phyloP scores from a whole-genome alignment of 2,329 filamentous ascomycete genomes.

The Pseudogymnoascus sp. region DNA sequence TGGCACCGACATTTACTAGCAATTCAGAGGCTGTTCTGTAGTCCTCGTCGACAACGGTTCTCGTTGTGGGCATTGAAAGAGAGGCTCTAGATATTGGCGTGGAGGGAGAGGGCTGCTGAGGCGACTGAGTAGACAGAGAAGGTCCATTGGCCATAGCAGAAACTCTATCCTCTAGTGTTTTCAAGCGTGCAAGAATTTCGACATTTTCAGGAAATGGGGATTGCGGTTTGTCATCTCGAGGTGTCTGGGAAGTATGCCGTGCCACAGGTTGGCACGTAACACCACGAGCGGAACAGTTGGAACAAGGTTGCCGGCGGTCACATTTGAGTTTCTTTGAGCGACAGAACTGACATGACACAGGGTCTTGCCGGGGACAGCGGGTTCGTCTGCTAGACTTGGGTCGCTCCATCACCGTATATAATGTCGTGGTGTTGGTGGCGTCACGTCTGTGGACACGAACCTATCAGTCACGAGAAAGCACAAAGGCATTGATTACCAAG shows the following conservation, averaged over 20 bases:
- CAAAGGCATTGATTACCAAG: background rate
- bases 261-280: constrained; percentile 5
- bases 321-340: constrained; percentile 21
- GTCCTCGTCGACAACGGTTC: background rate
- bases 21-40: background rate
- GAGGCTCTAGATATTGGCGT: background rate
- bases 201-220: background rate
- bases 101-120: background rate
- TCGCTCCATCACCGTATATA: background rate
- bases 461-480: background rate
- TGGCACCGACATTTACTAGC: background rate
- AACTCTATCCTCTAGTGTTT: background rate
- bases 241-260: background rate
- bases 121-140: background rate
- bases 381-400: background rate
- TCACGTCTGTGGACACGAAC: background rate
- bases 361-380: constrained; percentile 18
- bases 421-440: background rate
- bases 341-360: constrained; percentile 22
- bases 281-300: constrained; percentile 19
- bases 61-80: background rate
- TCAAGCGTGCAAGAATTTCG: background rate
- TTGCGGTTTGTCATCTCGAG: background rate
- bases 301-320: constrained; percentile 20
- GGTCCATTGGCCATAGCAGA: background rate